Evolutionary conservation across 257 asterid genomes (phyloP), one percentile per base, ranked within the genome.

Genomic region (Linderniella brevidens): DNA sequence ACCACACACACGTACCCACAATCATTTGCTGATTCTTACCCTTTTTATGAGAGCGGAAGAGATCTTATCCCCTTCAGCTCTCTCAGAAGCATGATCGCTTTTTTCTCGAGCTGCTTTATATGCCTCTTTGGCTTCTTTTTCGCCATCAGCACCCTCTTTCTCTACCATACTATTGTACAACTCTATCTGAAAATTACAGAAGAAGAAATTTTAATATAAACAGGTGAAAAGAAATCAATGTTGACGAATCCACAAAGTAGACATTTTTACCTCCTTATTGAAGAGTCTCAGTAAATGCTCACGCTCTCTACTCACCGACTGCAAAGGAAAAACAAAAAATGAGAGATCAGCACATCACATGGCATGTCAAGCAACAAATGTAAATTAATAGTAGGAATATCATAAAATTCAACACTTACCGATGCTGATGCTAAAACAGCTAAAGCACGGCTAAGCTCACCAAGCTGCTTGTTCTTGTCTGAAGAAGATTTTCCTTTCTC

Each of bases 241-340:
- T 25, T 25, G 32, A 25, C 32, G 32, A n/a, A n/a, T n/a, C n/a
- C n/a, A n/a, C n/a, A n/a, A n/a, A n/a, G n/a, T n/a, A n/a, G n/a
- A n/a, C n/a, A n/a, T n/a, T n/a, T n/a, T 44, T 80, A 84, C 97
- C 97, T 88, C 97, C 71, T 80, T 84, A 64, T 76, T 80, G 64
- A 88, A 93, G 65, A 88, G 97, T 50, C 80, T 64, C 66, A 88
- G 58, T 73, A 88, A 88, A 71, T 88, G 95, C 62, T 88, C 90
- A 14, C 97, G 95, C 74, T 88, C 97, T 81, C 78, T 75, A 73
- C 80, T 84, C 67, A 88, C 97, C 18, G 97, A 80, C 97, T 88
- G 82, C 50, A 82, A 77, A 45, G 32, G 48, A 64, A 19, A 51
- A 43, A 61, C 65, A 60, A 61, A 41, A 48, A 56, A 51, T 59